Base-by-base conservation (phyloP, 2,329 filamentous ascomycete genomes). In the Thielaviopsis musarum region DNA sequence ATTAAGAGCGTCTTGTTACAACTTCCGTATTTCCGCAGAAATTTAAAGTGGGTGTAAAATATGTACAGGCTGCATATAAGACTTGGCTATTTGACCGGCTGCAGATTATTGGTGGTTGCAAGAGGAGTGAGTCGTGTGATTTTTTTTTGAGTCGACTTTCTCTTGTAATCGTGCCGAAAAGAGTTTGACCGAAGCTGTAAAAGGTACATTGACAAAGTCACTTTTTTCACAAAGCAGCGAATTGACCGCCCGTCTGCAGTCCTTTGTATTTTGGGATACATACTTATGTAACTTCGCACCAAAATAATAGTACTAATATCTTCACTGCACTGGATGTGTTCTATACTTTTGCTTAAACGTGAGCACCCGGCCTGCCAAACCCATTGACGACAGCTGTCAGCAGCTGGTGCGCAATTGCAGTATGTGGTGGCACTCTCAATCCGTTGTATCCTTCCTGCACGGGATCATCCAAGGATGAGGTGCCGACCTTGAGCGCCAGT, bases 321-420 rank as follows among this genome's bases (percentile, higher is more conserved):
- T 26, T 26, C 6, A 26, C 24, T 26, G 24, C 3, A 26, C 24
- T 26, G n/a, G n/a, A n/a, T n/a, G 30, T 34, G 10, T 12, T 5
- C 30, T 2, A 6, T 26, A 26, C 30, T 34, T 12, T 34, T 12
- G 48, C 5, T 52, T 61, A 61, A 22, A 59, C 59, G 51, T 51
- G 59, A 7, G 52, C 57, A 28, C 38, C 52, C 38, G 53, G 52
- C n/a, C 51, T 53, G 13, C 59, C 63, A 58, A 60, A 93, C 0
- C 89, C 89, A 56, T 83, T 81, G 0, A 85, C 80, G 15, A 95
- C 89, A 1, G 90, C 88, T 57, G 76, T 78, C 65, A 98, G 83
- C 67, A 97, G 72, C 69, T 91, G 87, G 70, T 97, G 87, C 17
- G 93, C 93, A 77, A 98, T 97, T 1, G 93, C 91, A 41, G 90